Evolutionary conservation across 2,329 filamentous ascomycete species (phyloP), one percentile per base, ranked within the genome.

Genomic region (Chrysosporium queenslandicum): DNA sequence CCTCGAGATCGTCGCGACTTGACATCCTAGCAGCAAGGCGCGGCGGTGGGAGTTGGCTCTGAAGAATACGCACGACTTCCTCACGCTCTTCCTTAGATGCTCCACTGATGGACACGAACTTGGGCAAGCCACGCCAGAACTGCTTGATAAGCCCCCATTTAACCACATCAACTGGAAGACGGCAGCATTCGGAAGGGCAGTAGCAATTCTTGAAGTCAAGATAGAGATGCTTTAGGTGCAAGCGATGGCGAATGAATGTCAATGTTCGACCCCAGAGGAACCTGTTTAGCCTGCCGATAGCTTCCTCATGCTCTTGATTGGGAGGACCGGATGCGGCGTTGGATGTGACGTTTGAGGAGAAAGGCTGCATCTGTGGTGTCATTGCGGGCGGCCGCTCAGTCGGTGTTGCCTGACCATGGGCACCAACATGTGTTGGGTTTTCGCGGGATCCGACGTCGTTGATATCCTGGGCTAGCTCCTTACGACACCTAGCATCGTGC

Each of bases 221-320:
- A 16, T 52, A 54, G 9, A 62, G 53, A 21, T 55, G 37, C 1
- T 53, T 41, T n/a, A 62, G 34, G 3, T 45, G 52, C 27, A 61
- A 53, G 8, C 30, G 54, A 39, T 60, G 59, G 11, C 60, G 59
- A n/a, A 60, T 52, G 29, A 61, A 60, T 2, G 54, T 57, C 40
- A 61, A 29, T 1, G 58, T 60, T 4, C 58, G 59, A 14, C 59
- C 60, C 58, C 59, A 61, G 4, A 61, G 55, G 30, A 55, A 55
- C 30, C 60, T 55, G 16, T 55, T 53, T 52, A 61, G 14, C 20
- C 11, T 47, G 45, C 55, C 46, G 42, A 58, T 53, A 14, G 53
- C 55, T 8, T 50, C 51, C 9, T 53, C 47, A 36, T 60, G 59
- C 1, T 25, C 16, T 23, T 34, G 3, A 21, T 20, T 11, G 3